Conservation (phyloP, 805 yeast species). For the Saturnispora galanensis region DNA sequence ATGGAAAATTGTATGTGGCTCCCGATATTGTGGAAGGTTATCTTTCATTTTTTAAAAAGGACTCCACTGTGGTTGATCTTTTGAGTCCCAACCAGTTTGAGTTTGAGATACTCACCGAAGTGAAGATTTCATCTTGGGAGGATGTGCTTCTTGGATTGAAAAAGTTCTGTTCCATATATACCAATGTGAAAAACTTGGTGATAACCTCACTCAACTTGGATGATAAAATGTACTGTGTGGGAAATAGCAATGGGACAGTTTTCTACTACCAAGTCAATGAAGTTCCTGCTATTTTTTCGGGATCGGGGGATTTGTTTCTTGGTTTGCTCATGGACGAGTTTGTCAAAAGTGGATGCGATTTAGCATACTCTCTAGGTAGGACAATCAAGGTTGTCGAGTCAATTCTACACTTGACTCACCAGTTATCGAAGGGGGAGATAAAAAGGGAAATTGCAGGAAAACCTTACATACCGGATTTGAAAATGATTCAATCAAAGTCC, state of each 20-base stretch:
- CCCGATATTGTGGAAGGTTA: conserved; percentile 45
- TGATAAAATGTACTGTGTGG: conserved; percentile 30
- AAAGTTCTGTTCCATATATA: conserved; percentile 34
- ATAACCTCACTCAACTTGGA: conserved; percentile 43
- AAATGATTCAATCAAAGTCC: conserved; percentile 34
- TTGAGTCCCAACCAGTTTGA: conserved; percentile 74
- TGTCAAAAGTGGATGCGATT: conserved; percentile 23
- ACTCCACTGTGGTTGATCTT: conserved; percentile 29
- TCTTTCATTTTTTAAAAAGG: conserved; percentile 34
- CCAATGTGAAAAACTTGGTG: conserved; percentile 39
- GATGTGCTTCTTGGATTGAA: conserved; percentile 31
- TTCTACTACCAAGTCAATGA: conserved; percentile 35
- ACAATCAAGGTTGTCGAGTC: conserved; percentile 32
- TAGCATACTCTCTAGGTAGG: conserved; percentile 29
- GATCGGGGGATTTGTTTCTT: conserved; percentile 66
- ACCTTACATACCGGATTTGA: conserved; percentile 33
- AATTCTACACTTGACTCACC: conserved; percentile 33
- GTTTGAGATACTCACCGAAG: conserved; percentile 47
- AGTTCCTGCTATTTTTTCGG: conserved; percentile 55
- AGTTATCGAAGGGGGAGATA: conserved; percentile 12
- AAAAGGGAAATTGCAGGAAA: conserved; percentile 11
- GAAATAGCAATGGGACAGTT: conserved; percentile 24
- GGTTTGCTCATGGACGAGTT: conserved; percentile 48
- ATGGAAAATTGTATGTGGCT: conserved; percentile 71
- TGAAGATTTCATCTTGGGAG: conserved; percentile 30